Evolutionary conservation across 345 rosid genomes (phyloP).

Genomic region (Hypericum androsaemum): DNA sequence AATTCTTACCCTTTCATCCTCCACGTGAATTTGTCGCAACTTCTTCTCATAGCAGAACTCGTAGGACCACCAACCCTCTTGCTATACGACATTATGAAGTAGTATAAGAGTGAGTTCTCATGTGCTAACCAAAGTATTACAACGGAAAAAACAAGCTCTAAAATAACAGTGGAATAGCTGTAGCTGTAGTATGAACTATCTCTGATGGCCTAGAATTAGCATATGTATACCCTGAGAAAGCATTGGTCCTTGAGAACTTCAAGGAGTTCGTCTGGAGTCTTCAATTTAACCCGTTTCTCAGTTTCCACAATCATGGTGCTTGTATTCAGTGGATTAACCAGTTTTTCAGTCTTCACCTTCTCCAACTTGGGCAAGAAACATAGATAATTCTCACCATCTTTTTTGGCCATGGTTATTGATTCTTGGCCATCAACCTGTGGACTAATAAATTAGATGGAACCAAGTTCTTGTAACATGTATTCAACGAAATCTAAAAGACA

Average conservation of each 20-base stretch:
- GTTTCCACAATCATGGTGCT: too few species aligned
- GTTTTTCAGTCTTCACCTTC: too few species aligned
- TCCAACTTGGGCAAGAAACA: too few species aligned
- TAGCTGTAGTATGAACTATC: too few species aligned
- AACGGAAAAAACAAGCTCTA: not conserved
- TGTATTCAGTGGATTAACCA: too few species aligned
- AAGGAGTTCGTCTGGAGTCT: slow-evolving; percentile 89
- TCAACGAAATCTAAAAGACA: too few species aligned
- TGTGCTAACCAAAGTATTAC: not conserved
- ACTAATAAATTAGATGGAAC: too few species aligned
- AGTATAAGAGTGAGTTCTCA: not conserved
- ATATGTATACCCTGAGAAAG: slow-evolving; percentile 46
- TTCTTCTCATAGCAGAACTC: slow-evolving; percentile 65
- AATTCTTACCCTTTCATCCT: slow-evolving; percentile 51
- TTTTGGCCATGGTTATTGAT: too few species aligned
- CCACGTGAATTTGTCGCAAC: slow-evolving; percentile 62
- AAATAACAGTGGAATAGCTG: not conserved
- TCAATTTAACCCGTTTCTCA: slow-evolving; percentile 54
- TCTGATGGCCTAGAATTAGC: too few species aligned
- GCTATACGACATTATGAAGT: slow-evolving; percentile 26
- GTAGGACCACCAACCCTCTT: slow-evolving; percentile 99
- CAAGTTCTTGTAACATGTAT: too few species aligned
- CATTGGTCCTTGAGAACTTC: slow-evolving; percentile 53
- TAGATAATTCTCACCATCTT: too few species aligned
- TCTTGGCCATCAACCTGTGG: too few species aligned